Conservation (phyloP, 805 yeast species). For the Clavispora carvajalis region DNA sequence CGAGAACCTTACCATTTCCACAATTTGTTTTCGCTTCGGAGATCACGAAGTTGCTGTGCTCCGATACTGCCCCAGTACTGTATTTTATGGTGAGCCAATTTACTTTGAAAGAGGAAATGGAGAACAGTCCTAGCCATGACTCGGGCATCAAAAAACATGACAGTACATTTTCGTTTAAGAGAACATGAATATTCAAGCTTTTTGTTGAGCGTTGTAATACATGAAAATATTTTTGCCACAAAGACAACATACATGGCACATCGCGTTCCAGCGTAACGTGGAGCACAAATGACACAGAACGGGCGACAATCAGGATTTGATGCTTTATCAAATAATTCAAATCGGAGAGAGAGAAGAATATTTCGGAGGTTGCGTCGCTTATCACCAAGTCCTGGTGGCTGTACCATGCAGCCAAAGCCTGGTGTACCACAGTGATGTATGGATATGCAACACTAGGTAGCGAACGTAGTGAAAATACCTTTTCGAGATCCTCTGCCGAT, state of each 20-base stretch:
- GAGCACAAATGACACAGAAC: constrained; percentile 13
- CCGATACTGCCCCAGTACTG: background rate
- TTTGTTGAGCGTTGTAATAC: constrained; percentile 11
- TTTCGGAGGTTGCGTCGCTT: constrained; percentile 8
- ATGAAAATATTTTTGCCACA: constrained; percentile 6
- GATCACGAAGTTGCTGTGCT: background rate
- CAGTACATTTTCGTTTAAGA: constrained; percentile 8
- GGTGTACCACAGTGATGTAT: constrained; percentile 9
- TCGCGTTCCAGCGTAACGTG: too few relatives aligned
- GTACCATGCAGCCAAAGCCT: constrained; percentile 11
- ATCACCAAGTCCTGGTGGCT: constrained; percentile 7
- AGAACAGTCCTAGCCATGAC: constrained; percentile 13
- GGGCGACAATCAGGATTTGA: constrained; percentile 17
- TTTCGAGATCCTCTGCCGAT: constrained; percentile 12
- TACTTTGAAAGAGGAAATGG: constrained; percentile 5
- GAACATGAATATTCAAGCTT: constrained; percentile 13
- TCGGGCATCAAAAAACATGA: constrained; percentile 5
- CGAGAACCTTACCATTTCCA: too few relatives aligned
- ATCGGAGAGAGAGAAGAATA: constrained; percentile 8
- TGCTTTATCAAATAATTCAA: constrained; percentile 15
- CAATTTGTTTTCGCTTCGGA: too few relatives aligned
- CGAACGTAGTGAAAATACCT: constrained; percentile 10
- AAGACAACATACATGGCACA: too few relatives aligned
- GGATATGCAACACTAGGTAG: background rate
- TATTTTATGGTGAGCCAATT: constrained; percentile 14